phyloP scores from a whole-genome alignment of 2,329 filamentous ascomycete genomes.

The Xylaria multiplex region DNA sequence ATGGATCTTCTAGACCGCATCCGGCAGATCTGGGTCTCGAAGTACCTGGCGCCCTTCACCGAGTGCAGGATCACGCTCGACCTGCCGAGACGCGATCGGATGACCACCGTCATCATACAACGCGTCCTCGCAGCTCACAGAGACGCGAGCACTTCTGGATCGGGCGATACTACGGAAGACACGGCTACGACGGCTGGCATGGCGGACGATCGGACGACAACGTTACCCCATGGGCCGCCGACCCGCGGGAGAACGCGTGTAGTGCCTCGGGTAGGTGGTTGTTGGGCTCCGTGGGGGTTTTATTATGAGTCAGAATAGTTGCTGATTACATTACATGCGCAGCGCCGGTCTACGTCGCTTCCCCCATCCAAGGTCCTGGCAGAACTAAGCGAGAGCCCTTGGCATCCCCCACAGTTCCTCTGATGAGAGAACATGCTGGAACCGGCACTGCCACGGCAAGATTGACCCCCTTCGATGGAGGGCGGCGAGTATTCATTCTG shows the following conservation, averaged over 20 bases:
- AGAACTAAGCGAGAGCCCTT: background rate
- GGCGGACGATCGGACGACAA: background rate
- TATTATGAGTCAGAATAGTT: background rate
- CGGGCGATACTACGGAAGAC: background rate
- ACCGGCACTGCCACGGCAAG: background rate
- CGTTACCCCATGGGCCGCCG: background rate
- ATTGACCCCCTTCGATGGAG: background rate
- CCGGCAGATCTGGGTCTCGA: slow-evolving; percentile 38
- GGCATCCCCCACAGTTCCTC: slow-evolving; percentile 1
- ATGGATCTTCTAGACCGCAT: slow-evolving; percentile 23
- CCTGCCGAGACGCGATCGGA: slow-evolving; percentile 2
- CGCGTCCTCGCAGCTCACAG: background rate
- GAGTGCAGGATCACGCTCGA: slow-evolving; percentile 36
- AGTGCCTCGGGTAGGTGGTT: slow-evolving; percentile 15
- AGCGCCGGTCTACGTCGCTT: slow-evolving; percentile 25
- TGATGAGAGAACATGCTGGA: background rate
- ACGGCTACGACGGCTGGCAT: background rate
- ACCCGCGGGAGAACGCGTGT: background rate
- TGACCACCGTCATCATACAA: slow-evolving; percentile 48
- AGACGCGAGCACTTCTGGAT: background rate
- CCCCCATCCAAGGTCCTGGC: slow-evolving; percentile 12
- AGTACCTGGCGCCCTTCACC: slow-evolving; percentile 33
- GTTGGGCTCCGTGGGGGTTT: background rate
- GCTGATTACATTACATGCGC: slow-evolving; percentile 7
- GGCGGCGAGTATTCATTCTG: background rate